Evolutionary conservation across 768 basidiomycete species (phyloP), one percentile per base, ranked within the genome.

Genomic region (Lactarius hatsudake): DNA sequence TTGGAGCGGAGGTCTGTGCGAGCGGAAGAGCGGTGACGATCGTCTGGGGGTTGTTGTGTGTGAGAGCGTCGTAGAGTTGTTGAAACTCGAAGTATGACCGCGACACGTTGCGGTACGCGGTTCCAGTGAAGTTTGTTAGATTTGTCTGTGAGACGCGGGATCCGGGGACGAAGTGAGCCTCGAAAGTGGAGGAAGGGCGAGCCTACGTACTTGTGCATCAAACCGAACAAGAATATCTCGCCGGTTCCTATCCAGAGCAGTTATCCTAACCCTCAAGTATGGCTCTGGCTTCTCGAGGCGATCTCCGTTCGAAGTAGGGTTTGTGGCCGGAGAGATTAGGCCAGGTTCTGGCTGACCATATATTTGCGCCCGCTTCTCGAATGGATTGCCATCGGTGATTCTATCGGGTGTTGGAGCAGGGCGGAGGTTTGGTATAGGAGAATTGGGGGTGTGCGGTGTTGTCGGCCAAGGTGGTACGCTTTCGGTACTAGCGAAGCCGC

Each of bases 71-170:
- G 72, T 95, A 94, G 77, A 98, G 94, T 69, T 91, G 87, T 75
- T 94, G 91, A 77, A 97, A 98, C 76, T 99, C 97, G 73, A 89
- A 78, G 76, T 98, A 98, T 43, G 95, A 96, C 65, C 97, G 87
- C 54, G 94, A 96, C 66, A 98, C 90, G 75, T 97, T 96, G 71
- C 94, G 87, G 75, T 98, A 98, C 61, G 91, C 87, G 30, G 86
- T 87, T 23, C 91, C 91, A 28, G 87, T 91, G 76, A 94, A 99
- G 74, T 93, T 96, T 51, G 93, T 86, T 30, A 98, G 81, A 76
- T 98, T 98, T 51, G 96, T 97, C 96, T 98, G 76, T 30, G 23
- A 20, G 45, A 9, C 3, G 17, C 36, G 38, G 23, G 30, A 36
- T 42, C 20, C 5, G 10, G 15, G 48, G 34, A 54, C 28, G 34